phyloP scores from a whole-genome alignment of 306 rosid genomes.

The Dicorynia guianensis region DNA sequence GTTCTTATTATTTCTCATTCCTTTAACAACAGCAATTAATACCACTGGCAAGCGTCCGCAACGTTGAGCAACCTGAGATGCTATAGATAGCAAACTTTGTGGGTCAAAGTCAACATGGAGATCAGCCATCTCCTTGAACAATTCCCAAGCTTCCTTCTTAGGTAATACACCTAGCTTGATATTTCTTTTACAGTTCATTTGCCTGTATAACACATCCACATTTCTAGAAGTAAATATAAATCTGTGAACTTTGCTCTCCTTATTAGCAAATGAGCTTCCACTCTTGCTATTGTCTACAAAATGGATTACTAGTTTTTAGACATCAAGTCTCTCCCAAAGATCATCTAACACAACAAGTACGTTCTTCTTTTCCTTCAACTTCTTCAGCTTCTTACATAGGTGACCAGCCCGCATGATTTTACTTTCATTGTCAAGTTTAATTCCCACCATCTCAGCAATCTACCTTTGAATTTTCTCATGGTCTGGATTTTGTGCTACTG shows the following conservation, averaged over 20 bases:
- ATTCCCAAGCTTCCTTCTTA: neutral
- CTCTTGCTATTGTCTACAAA: neutral
- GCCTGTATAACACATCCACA: neutral
- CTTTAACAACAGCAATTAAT: neutral
- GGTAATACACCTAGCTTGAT: neutral
- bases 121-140: neutral
- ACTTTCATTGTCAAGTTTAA: neutral
- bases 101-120: neutral
- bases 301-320: neutral
- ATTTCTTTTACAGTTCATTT: neutral
- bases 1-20: neutral
- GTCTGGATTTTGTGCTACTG: neutral
- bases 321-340: conserved; percentile 15
- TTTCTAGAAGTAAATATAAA: neutral
- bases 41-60: neutral
- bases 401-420: neutral
- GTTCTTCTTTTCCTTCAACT: neutral
- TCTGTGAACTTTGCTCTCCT: neutral
- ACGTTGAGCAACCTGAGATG: neutral
- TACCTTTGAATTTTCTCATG: conserved; percentile 20
- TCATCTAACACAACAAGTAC: conserved; percentile 1
- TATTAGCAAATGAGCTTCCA: neutral
- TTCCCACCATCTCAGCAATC: neutral
- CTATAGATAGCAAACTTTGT: neutral
- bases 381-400: neutral